phyloP scores from a whole-genome alignment of 768 basidiomycete genomes.

The Suillus brevipes region DNA sequence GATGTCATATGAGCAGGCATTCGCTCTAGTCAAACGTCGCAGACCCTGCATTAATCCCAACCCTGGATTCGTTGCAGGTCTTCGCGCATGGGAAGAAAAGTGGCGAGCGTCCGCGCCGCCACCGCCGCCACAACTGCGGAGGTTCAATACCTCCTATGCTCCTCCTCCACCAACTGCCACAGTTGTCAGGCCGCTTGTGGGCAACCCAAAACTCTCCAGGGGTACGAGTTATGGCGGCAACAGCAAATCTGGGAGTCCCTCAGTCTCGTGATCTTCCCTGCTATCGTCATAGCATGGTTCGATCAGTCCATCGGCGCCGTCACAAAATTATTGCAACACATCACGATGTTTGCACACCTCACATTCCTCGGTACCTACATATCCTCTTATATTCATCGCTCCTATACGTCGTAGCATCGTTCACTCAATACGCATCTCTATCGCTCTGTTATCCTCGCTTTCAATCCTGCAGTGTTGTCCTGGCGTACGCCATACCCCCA shows the following conservation, averaged over 20 bases:
- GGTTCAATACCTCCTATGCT: conserved; percentile 30
- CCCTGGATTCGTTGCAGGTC: conserved; percentile 64
- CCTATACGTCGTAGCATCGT: neutral
- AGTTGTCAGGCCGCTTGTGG: neutral
- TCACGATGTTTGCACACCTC: neutral
- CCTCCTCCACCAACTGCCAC: neutral
- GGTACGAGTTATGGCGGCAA: conserved; percentile 25
- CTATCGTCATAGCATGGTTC: neutral
- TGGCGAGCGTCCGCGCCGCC: conserved; percentile 25
- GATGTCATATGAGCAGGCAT: conserved; percentile 71
- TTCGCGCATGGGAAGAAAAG: conserved; percentile 56
- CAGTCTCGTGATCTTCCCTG: conserved; percentile 2
- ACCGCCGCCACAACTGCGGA: conserved; percentile 26
- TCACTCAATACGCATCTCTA: neutral
- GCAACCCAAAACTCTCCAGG: conserved; percentile 20
- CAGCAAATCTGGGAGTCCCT: neutral
- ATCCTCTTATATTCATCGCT: neutral
- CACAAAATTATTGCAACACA: neutral
- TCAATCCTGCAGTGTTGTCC: neutral
- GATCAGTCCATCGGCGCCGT: neutral
- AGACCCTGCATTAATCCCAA: conserved; percentile 79
- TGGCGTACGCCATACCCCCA: neutral
- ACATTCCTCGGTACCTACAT: neutral
- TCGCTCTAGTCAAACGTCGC: conserved; percentile 58
- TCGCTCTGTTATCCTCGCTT: neutral